phyloP scores from a whole-genome alignment of 108 stramenopile species.

The Pinguiococcus pyrenoidosus region DNA sequence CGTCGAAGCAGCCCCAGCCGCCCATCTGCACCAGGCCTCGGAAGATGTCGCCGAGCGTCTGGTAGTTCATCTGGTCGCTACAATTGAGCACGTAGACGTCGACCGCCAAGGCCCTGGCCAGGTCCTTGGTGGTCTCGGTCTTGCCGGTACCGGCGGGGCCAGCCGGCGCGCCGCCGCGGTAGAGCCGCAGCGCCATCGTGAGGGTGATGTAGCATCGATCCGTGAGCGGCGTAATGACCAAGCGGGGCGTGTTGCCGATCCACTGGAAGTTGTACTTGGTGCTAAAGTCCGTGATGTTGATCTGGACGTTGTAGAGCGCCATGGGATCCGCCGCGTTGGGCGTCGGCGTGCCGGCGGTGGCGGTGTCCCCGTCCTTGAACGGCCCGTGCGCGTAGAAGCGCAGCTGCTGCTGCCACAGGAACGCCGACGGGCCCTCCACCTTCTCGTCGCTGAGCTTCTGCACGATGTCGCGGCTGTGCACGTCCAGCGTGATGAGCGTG shows the following conservation, averaged over 20 bases:
- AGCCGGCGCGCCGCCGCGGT: conserved; percentile 23
- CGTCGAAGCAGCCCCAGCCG: conserved; percentile 37
- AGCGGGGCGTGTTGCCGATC: conserved; percentile 18
- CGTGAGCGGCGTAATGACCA: conserved; percentile 37
- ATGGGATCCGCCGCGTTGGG: too few relatives aligned
- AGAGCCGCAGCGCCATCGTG: conserved; percentile 17
- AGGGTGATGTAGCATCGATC: conserved; percentile 32
- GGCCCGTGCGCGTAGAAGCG: conserved; percentile 21
- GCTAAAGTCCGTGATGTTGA: conserved; percentile 39
- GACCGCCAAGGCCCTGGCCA: conserved; percentile 35
- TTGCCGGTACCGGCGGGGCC: conserved; percentile 41
- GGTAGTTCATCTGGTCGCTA: conserved; percentile 50
- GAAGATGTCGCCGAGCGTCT: conserved; percentile 46
- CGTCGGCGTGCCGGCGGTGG: too few relatives aligned
- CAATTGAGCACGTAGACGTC: conserved; percentile 51
- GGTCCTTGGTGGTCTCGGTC: conserved; percentile 40
- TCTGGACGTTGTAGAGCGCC: conserved; percentile 20
- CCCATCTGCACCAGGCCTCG: conserved; percentile 32
- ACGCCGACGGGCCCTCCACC: conserved; percentile 11
- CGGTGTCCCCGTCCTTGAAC: conserved; percentile 3
- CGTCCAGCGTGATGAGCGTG: conserved; percentile 25
- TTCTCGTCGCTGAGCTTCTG: conserved; percentile 4
- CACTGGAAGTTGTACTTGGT: conserved; percentile 30
- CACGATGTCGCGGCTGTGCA: conserved; percentile 22
- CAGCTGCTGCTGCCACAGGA: conserved; percentile 17